These are phyloP conservation scores for Phytophthora tubulina DNA, from an alignment of 352 stramenopile genomes.

Conservation along the genomic window DNA sequence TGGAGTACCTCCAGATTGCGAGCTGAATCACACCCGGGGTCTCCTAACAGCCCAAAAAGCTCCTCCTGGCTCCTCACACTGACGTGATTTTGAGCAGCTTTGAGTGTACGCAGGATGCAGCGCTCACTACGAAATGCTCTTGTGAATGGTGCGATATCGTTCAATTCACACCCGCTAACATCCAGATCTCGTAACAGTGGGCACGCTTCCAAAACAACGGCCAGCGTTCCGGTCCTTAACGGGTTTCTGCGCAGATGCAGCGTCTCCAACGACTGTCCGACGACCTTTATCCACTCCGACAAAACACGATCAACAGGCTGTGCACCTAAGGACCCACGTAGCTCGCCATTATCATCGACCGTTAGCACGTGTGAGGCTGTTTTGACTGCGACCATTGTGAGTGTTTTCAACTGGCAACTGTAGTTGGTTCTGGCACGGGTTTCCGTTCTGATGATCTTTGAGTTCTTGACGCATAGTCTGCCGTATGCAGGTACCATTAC, in stretches of 20 bases:
- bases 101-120: conserved; percentile 44
- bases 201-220: conserved; percentile 44
- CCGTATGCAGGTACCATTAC: conserved; percentile 53
- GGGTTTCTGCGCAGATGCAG: conserved; percentile 47
- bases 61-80: conserved; percentile 33
- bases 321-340: not conserved
- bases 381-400: conserved; percentile 48
- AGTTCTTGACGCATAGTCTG: conserved; percentile 42
- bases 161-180: conserved; percentile 50
- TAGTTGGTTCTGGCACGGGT: not conserved
- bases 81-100: conserved; percentile 53
- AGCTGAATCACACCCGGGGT: conserved; percentile 18
- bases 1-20: conserved; percentile 37
- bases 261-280: conserved; percentile 36
- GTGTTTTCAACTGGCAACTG: conserved; percentile 31
- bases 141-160: conserved; percentile 42
- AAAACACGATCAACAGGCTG: conserved; percentile 27
- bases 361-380: conserved; percentile 9
- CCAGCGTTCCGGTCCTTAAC: conserved; percentile 31
- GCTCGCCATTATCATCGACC: conserved; percentile 13
- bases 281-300: conserved; percentile 25
- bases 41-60: conserved; percentile 40
- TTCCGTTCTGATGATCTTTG: conserved; percentile 16
- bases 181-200: conserved; percentile 47
- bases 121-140: conserved; percentile 25